A percentile compares a stretch with the other conserved stretches of the same genome.
These are phyloP conservation scores for Alternaria arborescens DNA, from an alignment of 2,329 filamentous ascomycete species.

Conservation along the genomic window DNA sequence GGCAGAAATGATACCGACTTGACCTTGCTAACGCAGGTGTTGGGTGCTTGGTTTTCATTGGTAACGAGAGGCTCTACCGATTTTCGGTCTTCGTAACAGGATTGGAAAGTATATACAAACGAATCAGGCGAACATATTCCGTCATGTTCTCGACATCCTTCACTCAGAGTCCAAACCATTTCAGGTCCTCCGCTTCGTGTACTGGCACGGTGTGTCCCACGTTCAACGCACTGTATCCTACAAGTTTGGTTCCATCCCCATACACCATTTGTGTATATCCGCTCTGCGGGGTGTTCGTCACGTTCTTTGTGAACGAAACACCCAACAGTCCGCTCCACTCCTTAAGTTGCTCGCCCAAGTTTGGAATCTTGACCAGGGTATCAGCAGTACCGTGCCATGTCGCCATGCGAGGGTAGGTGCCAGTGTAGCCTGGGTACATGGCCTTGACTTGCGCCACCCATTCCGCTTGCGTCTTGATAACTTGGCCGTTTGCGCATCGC, in stretches of 20 bases:
- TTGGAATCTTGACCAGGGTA: constrained; percentile 37
- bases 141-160: background rate
- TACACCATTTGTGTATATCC: constrained; percentile 39
- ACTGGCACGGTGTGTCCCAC: constrained; percentile 40
- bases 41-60: background rate
- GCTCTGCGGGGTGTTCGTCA: constrained; percentile 32
- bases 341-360: constrained; percentile 39
- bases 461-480: background rate
- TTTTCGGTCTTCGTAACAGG: background rate
- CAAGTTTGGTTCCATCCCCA: constrained; percentile 37
- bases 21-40: background rate
- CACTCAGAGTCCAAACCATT: constrained; percentile 18
- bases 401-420: constrained; percentile 47
- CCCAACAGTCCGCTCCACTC: constrained; percentile 40
- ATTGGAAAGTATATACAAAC: background rate
- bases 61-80: background rate
- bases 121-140: background rate
- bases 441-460: constrained; percentile 34
- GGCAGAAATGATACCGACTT: background rate
- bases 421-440: constrained; percentile 50
- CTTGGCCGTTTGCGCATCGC: background rate
- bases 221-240: constrained; percentile 32
- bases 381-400: constrained; percentile 52
- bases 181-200: constrained; percentile 19
- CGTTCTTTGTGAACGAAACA: constrained; percentile 24